phyloP scores from a whole-genome alignment of 768 basidiomycete species.

The Auriscalpium vulgare region DNA sequence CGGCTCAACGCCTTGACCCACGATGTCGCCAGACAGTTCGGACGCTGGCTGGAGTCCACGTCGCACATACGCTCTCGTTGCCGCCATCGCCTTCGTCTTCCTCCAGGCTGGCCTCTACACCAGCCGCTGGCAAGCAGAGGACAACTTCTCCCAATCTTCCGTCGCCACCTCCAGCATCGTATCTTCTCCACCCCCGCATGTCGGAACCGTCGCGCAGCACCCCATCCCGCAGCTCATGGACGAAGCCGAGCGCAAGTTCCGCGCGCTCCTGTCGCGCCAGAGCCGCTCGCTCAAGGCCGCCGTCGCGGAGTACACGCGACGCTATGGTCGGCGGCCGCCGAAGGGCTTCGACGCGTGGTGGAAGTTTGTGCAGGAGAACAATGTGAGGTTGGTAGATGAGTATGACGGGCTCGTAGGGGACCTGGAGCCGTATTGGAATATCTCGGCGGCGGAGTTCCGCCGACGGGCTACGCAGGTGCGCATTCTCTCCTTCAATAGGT shows the following conservation, averaged over 20 bases:
- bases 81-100: slow-evolving; percentile 21
- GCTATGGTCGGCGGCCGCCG: slow-evolving; percentile 78
- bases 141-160: slow-evolving; percentile 20
- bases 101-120: slow-evolving; percentile 28
- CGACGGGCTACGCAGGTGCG: slow-evolving; percentile 51
- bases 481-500: slow-evolving; percentile 1
- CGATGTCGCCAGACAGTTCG: slow-evolving; percentile 6
- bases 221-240: slow-evolving; percentile 83
- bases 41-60: slow-evolving; percentile 1
- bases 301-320: slow-evolving; percentile 69
- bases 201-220: slow-evolving; percentile 37
- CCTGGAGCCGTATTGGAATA: slow-evolving; percentile 75
- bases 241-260: slow-evolving; percentile 71
- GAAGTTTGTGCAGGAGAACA: slow-evolving; percentile 63
- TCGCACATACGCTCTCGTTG: slow-evolving; percentile 18
- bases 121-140: slow-evolving; percentile 15
- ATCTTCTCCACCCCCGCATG: slow-evolving; percentile 13
- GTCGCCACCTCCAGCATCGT: slow-evolving; percentile 18
- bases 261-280: slow-evolving; percentile 59
- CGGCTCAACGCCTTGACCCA: not conserved
- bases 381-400: slow-evolving; percentile 81
- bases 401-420: slow-evolving; percentile 78
- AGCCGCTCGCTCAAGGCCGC: slow-evolving; percentile 75
- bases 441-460: slow-evolving; percentile 67
- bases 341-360: slow-evolving; percentile 91